These are phyloP conservation scores for Glebionis coronaria DNA, from an alignment of 129 eudicot genomes.

Conservation along the genomic window DNA sequence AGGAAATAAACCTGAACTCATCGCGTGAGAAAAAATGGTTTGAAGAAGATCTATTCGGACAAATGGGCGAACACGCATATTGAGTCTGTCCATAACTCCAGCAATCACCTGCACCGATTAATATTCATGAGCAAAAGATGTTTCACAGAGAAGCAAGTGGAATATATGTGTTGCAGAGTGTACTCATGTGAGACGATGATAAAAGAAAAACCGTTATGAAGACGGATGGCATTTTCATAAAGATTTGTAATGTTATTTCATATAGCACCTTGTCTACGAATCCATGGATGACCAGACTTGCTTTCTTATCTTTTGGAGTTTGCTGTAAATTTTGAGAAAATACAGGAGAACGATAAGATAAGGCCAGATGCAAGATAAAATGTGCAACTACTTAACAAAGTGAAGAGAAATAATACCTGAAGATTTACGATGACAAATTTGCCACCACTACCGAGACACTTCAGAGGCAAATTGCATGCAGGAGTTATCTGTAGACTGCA, in stretches of 20 bases:
- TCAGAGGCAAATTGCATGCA: slow-evolving; percentile 84
- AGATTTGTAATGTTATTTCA: neutral
- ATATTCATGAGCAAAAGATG: slow-evolving; percentile 11
- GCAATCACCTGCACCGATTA: slow-evolving; percentile 57
- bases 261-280: slow-evolving; percentile 75
- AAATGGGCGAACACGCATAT: slow-evolving; percentile 70
- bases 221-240: neutral
- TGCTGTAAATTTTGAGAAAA: slow-evolving; percentile 42
- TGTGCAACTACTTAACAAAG: slow-evolving; percentile 1
- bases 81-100: slow-evolving; percentile 71
- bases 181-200: neutral
- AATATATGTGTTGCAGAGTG: neutral
- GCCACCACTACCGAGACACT: slow-evolving; percentile 72
- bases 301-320: slow-evolving; percentile 98
- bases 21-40: slow-evolving; percentile 55
- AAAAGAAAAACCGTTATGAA: neutral
- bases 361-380: neutral
- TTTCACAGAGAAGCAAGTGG: neutral
- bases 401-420: slow-evolving; percentile 48
- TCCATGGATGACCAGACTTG: slow-evolving; percentile 82
- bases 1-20: slow-evolving; percentile 60
- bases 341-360: neutral
- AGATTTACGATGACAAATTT: slow-evolving; percentile 82
- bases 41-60: slow-evolving; percentile 84
- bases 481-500: slow-evolving; percentile 88